Base-by-base conservation (phyloP, 805 yeast genomes). In the Zygosaccharomyces bailii region DNA sequence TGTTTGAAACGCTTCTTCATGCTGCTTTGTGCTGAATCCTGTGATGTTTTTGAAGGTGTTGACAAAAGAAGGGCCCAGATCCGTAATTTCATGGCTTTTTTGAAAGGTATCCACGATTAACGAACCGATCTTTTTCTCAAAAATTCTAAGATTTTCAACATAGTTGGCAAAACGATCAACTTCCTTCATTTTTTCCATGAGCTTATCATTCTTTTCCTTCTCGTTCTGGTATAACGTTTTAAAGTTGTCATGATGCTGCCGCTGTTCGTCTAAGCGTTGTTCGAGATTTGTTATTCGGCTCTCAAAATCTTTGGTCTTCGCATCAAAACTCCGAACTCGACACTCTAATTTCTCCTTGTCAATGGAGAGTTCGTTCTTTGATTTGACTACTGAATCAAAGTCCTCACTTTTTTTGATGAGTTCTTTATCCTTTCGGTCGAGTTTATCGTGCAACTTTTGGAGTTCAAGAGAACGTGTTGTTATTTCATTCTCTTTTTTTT, bases 1-100 rank as follows among this genome's bases (percentile, higher is more conserved):
- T 6, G 19, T 34, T 5, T 41, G 34, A 18, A 32, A 39, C 18
- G 42, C 32, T 5, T 23, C 37, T 6, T 43, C 43, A 19, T 54
- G 51, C 4, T 40, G 38, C 31, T 39, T 46, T 4, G 47, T 45
- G 13, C 48, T 42, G 29, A 55, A 57, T 2, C 56, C 58, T 8
- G 45, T 23, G 19, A 52, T 32, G n/a, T 47, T 34, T 18, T 44
- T 40, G 24, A 31, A 24, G 24, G 31, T 39, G 10, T 25, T 32
- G 13, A 14, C 32, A 14, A 51, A 47, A 19, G 30, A 35, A 11
- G 48, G 38, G 34, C 49, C 55, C 14, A 53, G 38, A 16, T 40
- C 40, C 17, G 24, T 19, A 11, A 34, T 39, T 19, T 45, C 40
- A 18, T 35, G 46, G 24, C 29, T 32, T 18, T 34, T 41, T 10